Conservation (phyloP, 345 rosid genomes). For the Salix brachista region DNA sequence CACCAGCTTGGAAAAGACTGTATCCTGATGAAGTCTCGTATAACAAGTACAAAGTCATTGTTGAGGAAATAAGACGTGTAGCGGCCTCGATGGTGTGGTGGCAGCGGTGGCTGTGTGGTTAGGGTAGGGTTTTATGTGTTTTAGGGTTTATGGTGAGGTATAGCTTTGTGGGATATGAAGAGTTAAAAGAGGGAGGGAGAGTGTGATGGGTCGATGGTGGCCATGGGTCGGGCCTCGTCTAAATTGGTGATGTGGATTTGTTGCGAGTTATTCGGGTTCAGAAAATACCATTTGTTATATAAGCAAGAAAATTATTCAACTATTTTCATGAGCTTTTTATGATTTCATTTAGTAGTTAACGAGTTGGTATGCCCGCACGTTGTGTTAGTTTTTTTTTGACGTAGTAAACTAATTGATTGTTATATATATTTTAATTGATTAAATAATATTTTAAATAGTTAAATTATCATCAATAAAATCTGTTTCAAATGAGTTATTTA, state of each 20-base stretch:
- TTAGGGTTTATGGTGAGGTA: not conserved
- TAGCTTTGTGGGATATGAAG: not conserved
- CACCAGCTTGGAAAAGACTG: slow-evolving; percentile 47
- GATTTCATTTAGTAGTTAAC: no score
- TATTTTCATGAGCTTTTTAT: no score
- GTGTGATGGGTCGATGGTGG: not conserved
- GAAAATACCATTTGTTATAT: not conserved
- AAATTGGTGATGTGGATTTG: not conserved
- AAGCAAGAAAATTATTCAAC: no score
- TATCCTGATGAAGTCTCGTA: slow-evolving; percentile 77
- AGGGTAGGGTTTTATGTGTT: not conserved
- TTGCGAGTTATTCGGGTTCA: not conserved
- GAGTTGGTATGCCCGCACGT: no score
- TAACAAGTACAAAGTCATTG: slow-evolving; percentile 53
- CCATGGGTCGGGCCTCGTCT: not conserved
- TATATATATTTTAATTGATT: no score
- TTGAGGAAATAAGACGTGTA: not conserved
- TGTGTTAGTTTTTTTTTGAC: no score
- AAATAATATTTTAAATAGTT: no score
- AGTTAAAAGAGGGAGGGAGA: not conserved
- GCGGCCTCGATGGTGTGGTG: not conserved
- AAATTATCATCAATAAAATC: no score
- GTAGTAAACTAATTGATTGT: no score
- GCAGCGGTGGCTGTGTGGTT: not conserved
- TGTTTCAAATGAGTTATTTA: no score